Conservation (phyloP, 1,284 basidiomycete genomes). For the Malassezia pachydermatis region DNA sequence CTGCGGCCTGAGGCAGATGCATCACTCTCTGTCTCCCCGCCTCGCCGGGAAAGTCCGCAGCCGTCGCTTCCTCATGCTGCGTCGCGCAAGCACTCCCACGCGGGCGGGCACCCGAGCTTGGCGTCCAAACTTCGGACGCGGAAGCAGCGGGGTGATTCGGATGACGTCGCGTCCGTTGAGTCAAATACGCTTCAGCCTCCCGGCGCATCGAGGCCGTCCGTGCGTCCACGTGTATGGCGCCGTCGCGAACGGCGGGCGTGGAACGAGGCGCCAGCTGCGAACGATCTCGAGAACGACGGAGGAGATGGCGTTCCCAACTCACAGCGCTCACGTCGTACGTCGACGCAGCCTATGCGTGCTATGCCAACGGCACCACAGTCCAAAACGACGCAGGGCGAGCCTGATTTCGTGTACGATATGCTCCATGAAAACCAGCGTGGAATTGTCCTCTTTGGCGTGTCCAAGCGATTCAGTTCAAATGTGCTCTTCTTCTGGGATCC, state of each 20-base stretch:
- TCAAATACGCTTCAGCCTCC: too few species aligned
- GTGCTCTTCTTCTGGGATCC: constrained; percentile 43
- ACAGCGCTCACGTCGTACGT: background rate
- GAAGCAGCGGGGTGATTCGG: background rate
- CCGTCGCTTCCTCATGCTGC: too few species aligned
- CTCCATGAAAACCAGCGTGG: constrained; percentile 46
- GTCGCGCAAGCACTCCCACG: background rate
- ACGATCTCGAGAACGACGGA: constrained; percentile 12
- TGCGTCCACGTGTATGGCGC: constrained; percentile 2
- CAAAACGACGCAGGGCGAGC: background rate
- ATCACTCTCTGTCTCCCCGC: background rate
- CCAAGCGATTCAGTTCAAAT: constrained; percentile 38
- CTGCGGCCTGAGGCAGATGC: background rate
- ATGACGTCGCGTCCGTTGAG: too few species aligned
- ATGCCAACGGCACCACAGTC: too few species aligned
- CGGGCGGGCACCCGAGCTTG: background rate
- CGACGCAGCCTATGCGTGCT: background rate
- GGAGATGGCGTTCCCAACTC: constrained; percentile 15
- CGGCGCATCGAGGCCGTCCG: background rate
- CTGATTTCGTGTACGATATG: constrained; percentile 31
- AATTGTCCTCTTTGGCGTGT: constrained; percentile 40
- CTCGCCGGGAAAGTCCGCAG: background rate
- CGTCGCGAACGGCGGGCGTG: constrained; percentile 8
- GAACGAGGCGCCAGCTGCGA: constrained; percentile 17
- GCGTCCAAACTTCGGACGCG: background rate